phyloP scores from a whole-genome alignment of 257 asterid genomes.

The Capsicum pubescens region DNA sequence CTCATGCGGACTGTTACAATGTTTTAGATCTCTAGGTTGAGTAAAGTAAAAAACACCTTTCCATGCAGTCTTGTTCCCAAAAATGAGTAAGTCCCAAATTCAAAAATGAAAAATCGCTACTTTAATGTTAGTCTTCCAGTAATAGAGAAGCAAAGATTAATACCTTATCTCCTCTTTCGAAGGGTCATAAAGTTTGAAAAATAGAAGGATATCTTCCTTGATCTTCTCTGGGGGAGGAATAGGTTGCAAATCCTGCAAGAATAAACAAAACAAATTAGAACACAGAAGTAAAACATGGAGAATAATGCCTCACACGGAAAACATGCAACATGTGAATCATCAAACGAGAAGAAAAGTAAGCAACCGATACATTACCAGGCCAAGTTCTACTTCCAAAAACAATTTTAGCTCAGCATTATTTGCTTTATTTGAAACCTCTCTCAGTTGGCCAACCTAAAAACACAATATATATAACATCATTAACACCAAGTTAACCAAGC shows the following conservation, averaged over 20 bases:
- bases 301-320: slow-evolving; percentile 25
- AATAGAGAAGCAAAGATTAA: slow-evolving; percentile 21
- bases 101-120: slow-evolving; percentile 26
- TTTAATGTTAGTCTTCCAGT: slow-evolving; percentile 25
- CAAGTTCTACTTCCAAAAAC: slow-evolving; percentile 71
- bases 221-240: slow-evolving; percentile 62
- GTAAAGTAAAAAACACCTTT: slow-evolving; percentile 10
- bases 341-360: slow-evolving; percentile 29
- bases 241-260: slow-evolving; percentile 63
- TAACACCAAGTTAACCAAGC: slow-evolving; percentile 10
- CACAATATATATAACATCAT: slow-evolving; percentile 31
- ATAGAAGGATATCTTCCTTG: slow-evolving; percentile 77
- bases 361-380: slow-evolving; percentile 52
- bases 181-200: slow-evolving; percentile 79
- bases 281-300: neutral
- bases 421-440: slow-evolving; percentile 73
- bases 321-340: slow-evolving; percentile 24
- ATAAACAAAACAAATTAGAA: neutral
- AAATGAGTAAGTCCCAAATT: neutral
- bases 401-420: slow-evolving; percentile 75
- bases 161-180: slow-evolving; percentile 69
- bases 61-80: neutral
- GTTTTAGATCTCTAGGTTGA: neutral
- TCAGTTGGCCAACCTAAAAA: slow-evolving; percentile 74
- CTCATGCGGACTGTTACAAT: neutral